Conservation (phyloP, 2,329 filamentous ascomycete genomes). For the Sordariomycetes sp. region DNA sequence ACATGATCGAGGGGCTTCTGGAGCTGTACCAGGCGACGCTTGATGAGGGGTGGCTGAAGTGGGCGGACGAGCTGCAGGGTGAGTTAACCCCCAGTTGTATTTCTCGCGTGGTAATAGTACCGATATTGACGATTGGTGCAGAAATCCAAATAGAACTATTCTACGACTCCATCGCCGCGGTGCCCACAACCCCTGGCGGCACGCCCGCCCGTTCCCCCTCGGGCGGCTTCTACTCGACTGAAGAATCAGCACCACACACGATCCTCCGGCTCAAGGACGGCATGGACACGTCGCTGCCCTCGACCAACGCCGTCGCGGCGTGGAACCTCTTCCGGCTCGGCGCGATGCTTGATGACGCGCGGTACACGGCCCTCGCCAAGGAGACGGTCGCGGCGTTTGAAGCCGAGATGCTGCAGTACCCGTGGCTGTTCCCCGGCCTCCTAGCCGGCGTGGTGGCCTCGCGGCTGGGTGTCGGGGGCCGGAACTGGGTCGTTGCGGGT, state of each 20-base stretch:
- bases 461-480: slow-evolving; percentile 46
- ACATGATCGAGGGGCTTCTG: slow-evolving; percentile 68
- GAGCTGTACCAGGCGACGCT: slow-evolving; percentile 76
- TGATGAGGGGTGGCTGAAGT: slow-evolving; percentile 61
- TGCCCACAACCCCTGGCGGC: slow-evolving; percentile 6
- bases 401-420: slow-evolving; percentile 82
- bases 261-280: slow-evolving; percentile 87
- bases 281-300: slow-evolving; percentile 86
- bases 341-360: slow-evolving; percentile 50
- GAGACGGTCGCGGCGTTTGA: slow-evolving; percentile 78
- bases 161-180: slow-evolving; percentile 42
- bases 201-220: slow-evolving; percentile 19
- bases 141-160: slow-evolving; percentile 65
- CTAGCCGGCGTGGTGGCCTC: slow-evolving; percentile 63
- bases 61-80: slow-evolving; percentile 73
- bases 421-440: slow-evolving; percentile 78
- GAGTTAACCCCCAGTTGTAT: slow-evolving; percentile 13
- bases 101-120: not conserved
- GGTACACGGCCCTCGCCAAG: slow-evolving; percentile 51
- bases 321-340: slow-evolving; percentile 76
- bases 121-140: slow-evolving; percentile 15
- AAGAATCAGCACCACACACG: slow-evolving; percentile 47
- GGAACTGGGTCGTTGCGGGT: slow-evolving; percentile 15
- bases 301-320: slow-evolving; percentile 77
- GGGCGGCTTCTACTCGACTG: slow-evolving; percentile 64